Percentiles rank a stretch among this genome's conserved stretches.
Evolutionary conservation across 345 rosid genomes (phyloP).

Genomic region (Gossypium arboreum): DNA sequence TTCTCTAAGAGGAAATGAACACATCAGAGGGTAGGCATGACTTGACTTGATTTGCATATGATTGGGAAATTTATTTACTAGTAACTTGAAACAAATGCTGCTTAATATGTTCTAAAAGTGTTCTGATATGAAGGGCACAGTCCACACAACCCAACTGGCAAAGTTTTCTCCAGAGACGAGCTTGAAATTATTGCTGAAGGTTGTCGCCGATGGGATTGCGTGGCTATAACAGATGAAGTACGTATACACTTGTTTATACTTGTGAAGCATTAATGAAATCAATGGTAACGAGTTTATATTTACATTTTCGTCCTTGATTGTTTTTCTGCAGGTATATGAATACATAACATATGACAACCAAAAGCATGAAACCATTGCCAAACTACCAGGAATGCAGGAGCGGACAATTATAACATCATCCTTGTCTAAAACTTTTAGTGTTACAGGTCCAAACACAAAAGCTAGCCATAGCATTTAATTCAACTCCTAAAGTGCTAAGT

Average conservation of each 20-base stretch:
- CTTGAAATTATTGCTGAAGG: constrained; percentile 49
- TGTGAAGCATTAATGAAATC: not conserved
- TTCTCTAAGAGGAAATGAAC: not conserved
- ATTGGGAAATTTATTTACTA: not conserved
- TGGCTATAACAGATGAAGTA: constrained; percentile 64
- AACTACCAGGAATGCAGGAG: constrained; percentile 55
- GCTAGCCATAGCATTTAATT: not conserved
- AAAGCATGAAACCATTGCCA: constrained; percentile 44
- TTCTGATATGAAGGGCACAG: constrained; percentile 35
- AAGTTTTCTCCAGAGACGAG: constrained; percentile 49
- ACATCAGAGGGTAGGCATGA: not conserved
- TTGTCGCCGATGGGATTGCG: constrained; percentile 49
- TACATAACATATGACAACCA: constrained; percentile 41
- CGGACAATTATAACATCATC: constrained; percentile 58
- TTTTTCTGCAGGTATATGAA: constrained; percentile 41
- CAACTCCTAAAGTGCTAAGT: not conserved
- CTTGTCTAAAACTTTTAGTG: constrained; percentile 51
- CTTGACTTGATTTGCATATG: not conserved
- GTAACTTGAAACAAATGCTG: not conserved
- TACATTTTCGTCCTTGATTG: not conserved
- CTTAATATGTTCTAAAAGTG: not conserved
- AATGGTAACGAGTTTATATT: not conserved
- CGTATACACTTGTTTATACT: constrained; percentile 12
- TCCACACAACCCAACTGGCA: constrained; percentile 75
- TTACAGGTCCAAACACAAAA: constrained; percentile 38